Evolutionary conservation across 179 eudicot species (phyloP), one percentile per base, ranked within the genome.

Genomic region (Corrigiola litoralis): DNA sequence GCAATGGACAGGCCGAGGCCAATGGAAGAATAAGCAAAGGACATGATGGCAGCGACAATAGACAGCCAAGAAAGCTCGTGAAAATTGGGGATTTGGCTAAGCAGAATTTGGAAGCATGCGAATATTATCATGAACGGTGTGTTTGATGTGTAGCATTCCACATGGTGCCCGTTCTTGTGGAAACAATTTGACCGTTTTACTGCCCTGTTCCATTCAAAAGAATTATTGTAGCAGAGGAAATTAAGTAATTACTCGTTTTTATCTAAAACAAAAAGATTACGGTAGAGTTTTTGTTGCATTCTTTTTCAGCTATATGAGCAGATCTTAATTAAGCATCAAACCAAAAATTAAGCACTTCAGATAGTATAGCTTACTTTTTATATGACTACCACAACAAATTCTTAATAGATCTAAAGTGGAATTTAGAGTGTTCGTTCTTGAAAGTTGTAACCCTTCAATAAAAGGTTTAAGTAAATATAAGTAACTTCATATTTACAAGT

Each of bases 1-100:
- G 96, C 96, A 1, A 92, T 62, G 72, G 96, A 82, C 56, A 92
- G 91, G 4, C 80, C 95, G 13, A 92, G 86, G 25, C 96, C 98
- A 23, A 92, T 92, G 21, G 84, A 72, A 44, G 96, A 73, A 67
- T 92, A 92, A 37, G 89, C 80, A 37, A 92, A 92, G 8, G 98
- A 92, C 98, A 92, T 92, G 50, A 87, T 42, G 2, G 96, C 91
- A 0, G 98, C 96, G 2, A 89, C 49, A 12, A 92, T 79, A 1
- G 98, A 92, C 6, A 92, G 86, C 98, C 96, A 92, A 4, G 91
- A 85, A 6, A 92, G 84, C 80, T 92, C 72, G 51, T 77, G 81
- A 56, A 92, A 92, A 70, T 92, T 77, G 0, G 89, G 92, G 27
- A 92, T 92, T 80, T 92, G 98, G 58, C 95, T 85, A 38, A 92